These are phyloP conservation scores for Arthrobotrys musiformis DNA, from an alignment of 2,329 filamentous ascomycete genomes.

Conservation along the genomic window DNA sequence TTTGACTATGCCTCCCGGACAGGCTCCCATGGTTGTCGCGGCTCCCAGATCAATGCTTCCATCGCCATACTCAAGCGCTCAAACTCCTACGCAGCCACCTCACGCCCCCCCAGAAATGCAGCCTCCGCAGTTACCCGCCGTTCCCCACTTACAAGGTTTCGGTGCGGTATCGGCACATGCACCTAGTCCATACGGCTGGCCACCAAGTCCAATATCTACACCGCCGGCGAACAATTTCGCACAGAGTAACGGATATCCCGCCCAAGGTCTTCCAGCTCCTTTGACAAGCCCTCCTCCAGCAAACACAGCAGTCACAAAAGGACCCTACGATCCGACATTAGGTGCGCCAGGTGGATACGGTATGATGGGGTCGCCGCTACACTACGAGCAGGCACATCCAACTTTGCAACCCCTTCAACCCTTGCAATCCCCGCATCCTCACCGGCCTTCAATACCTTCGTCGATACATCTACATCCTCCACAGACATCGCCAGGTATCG, in stretches of 20 bases:
- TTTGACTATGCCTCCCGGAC: conserved; percentile 33
- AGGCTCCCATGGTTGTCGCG: conserved; percentile 66
- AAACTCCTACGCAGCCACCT: conserved; percentile 60
- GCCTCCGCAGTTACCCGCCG: conserved; percentile 60
- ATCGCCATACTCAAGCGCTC: conserved; percentile 63
- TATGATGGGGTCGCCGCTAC: conserved; percentile 54
- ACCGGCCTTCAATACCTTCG: conserved; percentile 61
- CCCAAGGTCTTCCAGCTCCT: conserved; percentile 29
- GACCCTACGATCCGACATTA: conserved; percentile 56
- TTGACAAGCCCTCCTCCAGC: conserved; percentile 57
- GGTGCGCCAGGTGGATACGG: conserved; percentile 58
- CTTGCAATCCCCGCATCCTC: conserved; percentile 62
- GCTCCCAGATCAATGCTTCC: conserved; percentile 70
- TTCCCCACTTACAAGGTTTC: conserved; percentile 49
- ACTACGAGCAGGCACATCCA: conserved; percentile 60
- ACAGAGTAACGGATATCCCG: conserved; percentile 18
- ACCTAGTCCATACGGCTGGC: conserved; percentile 59
- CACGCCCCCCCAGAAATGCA: conserved; percentile 64
- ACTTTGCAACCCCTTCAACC: conserved; percentile 59
- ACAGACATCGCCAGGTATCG: conserved; percentile 67
- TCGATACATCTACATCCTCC: conserved; percentile 63
- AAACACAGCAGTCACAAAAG: conserved; percentile 58
- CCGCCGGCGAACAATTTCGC: conserved; percentile 57
- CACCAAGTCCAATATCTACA: conserved; percentile 60
- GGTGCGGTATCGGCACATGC: conserved; percentile 46